Evolutionary conservation across 371 early-diverging fungal genomes (phyloP), one percentile per base, ranked within the genome.

Genomic region (Mucor indicus): DNA sequence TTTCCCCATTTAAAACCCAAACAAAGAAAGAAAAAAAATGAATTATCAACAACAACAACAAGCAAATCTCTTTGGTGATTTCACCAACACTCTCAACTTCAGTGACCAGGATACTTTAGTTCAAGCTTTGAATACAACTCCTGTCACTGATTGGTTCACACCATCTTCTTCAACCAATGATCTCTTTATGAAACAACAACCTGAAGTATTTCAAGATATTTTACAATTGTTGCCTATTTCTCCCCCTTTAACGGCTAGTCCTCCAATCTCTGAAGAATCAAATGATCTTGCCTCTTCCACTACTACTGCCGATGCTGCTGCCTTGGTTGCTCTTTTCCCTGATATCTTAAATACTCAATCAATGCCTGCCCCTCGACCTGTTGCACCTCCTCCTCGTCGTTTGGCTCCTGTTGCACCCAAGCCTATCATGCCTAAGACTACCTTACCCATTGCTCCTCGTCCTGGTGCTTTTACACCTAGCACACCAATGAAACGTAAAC

Each of bases 241-340:
- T 38, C 60, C 60, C 29, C 60, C 60, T 27, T 35, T 60, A 11
- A 60, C 60, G n/a, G 55, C 55, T 9, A 12, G 12, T 24, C 54
- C 55, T 21, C 51, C 55, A 19, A 47, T 16, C 2, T 50, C 60
- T 27, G 23, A n/a, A 1, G 20, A 22, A 27, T 38, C 38, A 33
- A 36, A 60, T 37, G 36, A 44, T 22, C 25, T 15, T 8, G 47
- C 27, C 10, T 31, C 50, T 21, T 13, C 45, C 24, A 50, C 41
- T 12, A n/a, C n/a, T n/a, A n/a, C n/a, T n/a, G n/a, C n/a, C n/a
- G n/a, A n/a, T n/a, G n/a, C n/a, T n/a, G n/a, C n/a, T n/a, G 53
- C 48, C 4, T 42, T 60, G 2, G 50, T 57, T 15, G 43, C 62
- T 42, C 38, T 62, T 1, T 62, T 62, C 21, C 62, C 62, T 29